Conservation (phyloP, 495 filamentous ascomycete species). For the Aspergillus taichungensis region DNA sequence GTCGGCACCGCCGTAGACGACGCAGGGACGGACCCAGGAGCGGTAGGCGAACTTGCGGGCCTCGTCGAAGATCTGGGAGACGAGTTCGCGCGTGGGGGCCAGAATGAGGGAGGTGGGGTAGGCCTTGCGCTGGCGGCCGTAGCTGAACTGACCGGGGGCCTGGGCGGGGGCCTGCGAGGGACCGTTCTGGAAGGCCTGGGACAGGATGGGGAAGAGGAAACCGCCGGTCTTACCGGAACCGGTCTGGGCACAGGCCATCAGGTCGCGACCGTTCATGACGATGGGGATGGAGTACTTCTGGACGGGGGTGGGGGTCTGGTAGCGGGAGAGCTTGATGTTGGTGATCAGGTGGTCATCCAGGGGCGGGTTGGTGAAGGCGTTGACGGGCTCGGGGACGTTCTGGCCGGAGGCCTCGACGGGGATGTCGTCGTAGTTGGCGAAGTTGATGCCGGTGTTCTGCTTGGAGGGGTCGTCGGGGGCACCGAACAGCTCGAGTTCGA, state of each 20-base stretch:
- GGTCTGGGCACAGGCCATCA: slow-evolving; percentile 99
- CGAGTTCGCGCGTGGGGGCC: slow-evolving; percentile 93
- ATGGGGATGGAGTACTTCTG: slow-evolving; percentile 98
- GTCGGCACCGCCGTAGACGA: slow-evolving; percentile 98
- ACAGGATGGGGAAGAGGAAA: slow-evolving; percentile 97
- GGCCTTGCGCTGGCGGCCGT: slow-evolving; percentile 84
- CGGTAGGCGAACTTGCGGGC: slow-evolving; percentile 97
- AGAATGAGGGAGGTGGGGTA: slow-evolving; percentile 93
- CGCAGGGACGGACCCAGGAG: slow-evolving; percentile 96
- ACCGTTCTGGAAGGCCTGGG: slow-evolving; percentile 85
- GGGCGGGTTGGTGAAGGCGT: slow-evolving; percentile 85
- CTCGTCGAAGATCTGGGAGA: slow-evolving; percentile 98
- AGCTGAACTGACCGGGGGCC: slow-evolving; percentile 52
- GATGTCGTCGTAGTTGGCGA: slow-evolving; percentile 99
- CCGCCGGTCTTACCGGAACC: slow-evolving; percentile 99
- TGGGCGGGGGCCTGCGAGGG: slow-evolving; percentile 59
- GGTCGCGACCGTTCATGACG: slow-evolving; percentile 89
- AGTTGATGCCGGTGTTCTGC: slow-evolving; percentile 97
- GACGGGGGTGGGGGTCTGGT: slow-evolving; percentile 90
- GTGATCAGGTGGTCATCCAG: slow-evolving; percentile 81
- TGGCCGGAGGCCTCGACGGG: slow-evolving; percentile 94
- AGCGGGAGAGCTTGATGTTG: slow-evolving; percentile 89
- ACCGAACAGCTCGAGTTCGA: slow-evolving; percentile 95
- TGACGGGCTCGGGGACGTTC: slow-evolving; percentile 86
- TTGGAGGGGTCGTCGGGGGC: slow-evolving; percentile 87